Evolutionary conservation across 495 filamentous ascomycete genomes (phyloP), one percentile per base, ranked within the genome.

Genomic region (Penicillium psychrofluorescens): DNA sequence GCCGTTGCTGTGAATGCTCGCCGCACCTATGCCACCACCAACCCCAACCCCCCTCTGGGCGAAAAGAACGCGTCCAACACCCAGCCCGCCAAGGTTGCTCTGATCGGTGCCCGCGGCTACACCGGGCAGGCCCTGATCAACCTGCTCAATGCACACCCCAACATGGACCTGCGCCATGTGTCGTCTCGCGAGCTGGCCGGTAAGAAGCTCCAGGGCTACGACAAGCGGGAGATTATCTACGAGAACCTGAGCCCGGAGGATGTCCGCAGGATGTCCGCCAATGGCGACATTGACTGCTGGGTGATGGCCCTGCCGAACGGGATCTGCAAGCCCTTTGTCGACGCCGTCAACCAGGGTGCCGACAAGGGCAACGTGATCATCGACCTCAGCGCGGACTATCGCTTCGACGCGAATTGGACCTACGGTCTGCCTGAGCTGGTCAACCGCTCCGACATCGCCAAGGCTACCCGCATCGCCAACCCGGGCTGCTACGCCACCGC

Each of bases 261-360:
- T 58, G 85, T 96, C 15, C 81, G 86, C 41, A 80, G 83, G 42
- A 94, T 96, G 88, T 88, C 90, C 51, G 81, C 86, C 58, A 83
- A 84, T 35, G 85, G 85, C n/a, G 84, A 92, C 41, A 87, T 98
- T 42, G 92, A 98, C 71, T 94, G 89, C 70, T 97, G 90, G 89
- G 88, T 98, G 30, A 95, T 97, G 89, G 92, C 92, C 32, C 77
- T 98, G 27, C 92, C 92, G 10, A 98, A 98, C 56, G 92, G 92
- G 39, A 89, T 98, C 44, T 95, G 90, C 76, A 88, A 91, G 70
- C 92, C 92, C 2, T 98, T 86, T 55, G 88, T 97, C 11, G 90
- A 97, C 49, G 91, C 92, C 27, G 79, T 98, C 37, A 78, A 91
- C 56, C 79, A 85, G 62, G 80, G 77, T 31, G 76, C 79, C 40